Conservation (phyloP, 192 early-diverging fungal species). For the Pilaira anomala region DNA sequence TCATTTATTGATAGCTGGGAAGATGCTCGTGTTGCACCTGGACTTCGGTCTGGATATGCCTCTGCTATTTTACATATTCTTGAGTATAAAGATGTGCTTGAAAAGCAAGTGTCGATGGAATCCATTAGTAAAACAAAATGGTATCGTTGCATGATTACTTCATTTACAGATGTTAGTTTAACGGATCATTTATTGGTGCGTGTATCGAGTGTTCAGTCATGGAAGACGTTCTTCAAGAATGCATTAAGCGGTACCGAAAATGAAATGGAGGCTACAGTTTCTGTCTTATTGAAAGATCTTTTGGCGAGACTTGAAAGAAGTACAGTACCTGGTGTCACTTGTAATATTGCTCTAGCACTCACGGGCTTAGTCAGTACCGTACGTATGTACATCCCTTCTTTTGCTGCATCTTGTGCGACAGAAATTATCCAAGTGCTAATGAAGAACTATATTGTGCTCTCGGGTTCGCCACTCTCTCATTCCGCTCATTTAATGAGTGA, state of each 20-base stretch:
- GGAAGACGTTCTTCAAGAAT: slow-evolving; percentile 46
- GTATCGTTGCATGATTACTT: slow-evolving; percentile 46
- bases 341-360: slow-evolving; percentile 29
- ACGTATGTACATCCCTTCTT: slow-evolving; percentile 16
- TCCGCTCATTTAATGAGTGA: slow-evolving; percentile 28
- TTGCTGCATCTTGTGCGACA: slow-evolving; percentile 5
- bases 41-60: slow-evolving; percentile 48
- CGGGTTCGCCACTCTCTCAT: neutral
- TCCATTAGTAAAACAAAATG: slow-evolving; percentile 27
- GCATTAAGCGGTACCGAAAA: neutral
- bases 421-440: slow-evolving; percentile 15
- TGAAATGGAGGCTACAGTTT: slow-evolving; percentile 11
- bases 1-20: slow-evolving; percentile 46
- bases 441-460: slow-evolving; percentile 11
- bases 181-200: slow-evolving; percentile 53
- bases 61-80: slow-evolving; percentile 30
- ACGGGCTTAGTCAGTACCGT: slow-evolving; percentile 20
- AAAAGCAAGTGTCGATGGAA: slow-evolving; percentile 13
- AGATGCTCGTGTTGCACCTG: slow-evolving; percentile 45
- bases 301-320: slow-evolving; percentile 21
- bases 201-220: slow-evolving; percentile 36
- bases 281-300: slow-evolving; percentile 18
- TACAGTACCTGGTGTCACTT: slow-evolving; percentile 29
- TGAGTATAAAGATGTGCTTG: neutral
- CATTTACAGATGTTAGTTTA: slow-evolving; percentile 45